Conservation (phyloP, 805 yeast genomes). For the Candida hungchunana region DNA sequence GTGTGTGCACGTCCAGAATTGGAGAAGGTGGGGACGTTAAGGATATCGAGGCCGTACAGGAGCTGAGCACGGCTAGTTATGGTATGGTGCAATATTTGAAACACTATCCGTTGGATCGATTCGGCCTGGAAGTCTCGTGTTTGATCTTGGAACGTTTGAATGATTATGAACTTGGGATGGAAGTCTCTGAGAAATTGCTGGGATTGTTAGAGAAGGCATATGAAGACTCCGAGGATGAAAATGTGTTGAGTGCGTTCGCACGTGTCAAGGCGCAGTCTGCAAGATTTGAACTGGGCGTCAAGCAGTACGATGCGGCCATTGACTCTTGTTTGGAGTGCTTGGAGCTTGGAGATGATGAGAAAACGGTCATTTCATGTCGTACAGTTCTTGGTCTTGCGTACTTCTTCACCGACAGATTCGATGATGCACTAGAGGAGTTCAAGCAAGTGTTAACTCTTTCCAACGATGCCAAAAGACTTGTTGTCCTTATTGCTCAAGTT, state of each 20-base stretch:
- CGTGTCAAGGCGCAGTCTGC: conserved; percentile 66
- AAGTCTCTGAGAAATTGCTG: conserved; percentile 44
- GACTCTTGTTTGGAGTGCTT: conserved; percentile 55
- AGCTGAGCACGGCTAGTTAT: conserved; percentile 57
- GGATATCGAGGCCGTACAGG: conserved; percentile 58
- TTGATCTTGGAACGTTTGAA: conserved; percentile 66
- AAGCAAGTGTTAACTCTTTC: conserved; percentile 54
- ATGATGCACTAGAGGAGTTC: conserved; percentile 63
- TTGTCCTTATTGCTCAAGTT: conserved; percentile 72
- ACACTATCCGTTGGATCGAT: conserved; percentile 51
- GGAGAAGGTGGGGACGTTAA: conserved; percentile 43
- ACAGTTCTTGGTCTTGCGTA: conserved; percentile 68
- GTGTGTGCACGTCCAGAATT: conserved; percentile 45
- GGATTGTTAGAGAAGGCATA: conserved; percentile 48
- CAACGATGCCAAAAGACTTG: conserved; percentile 59
- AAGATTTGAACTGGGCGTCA: conserved; percentile 61
- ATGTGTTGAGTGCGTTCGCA: conserved; percentile 46
- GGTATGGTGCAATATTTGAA: conserved; percentile 66
- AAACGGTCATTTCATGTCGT: conserved; percentile 48
- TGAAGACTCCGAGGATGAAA: conserved; percentile 49
- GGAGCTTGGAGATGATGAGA: conserved; percentile 38
- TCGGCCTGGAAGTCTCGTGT: conserved; percentile 54
- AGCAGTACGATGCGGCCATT: conserved; percentile 52
- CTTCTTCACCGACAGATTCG: conserved; percentile 61
- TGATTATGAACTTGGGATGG: conserved; percentile 51